Conservation (phyloP, 345 rosid genomes). For the Tarenaya hassleriana region DNA sequence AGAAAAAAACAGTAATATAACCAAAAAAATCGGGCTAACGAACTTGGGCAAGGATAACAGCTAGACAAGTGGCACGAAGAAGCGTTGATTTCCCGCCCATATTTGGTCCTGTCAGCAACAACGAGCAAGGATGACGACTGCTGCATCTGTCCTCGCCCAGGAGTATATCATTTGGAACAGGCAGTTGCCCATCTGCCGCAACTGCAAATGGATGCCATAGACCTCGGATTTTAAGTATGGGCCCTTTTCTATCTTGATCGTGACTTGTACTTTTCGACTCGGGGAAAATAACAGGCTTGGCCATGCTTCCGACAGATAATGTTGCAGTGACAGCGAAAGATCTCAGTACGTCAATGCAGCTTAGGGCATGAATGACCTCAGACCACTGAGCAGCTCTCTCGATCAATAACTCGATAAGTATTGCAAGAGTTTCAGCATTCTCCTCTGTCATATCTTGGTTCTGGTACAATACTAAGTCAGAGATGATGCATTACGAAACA, state of each 20-base stretch:
- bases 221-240: conserved; percentile 61
- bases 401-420: conserved; percentile 65
- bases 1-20: not conserved
- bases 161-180: conserved; percentile 71
- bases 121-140: conserved; percentile 44
- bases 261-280: conserved; percentile 31
- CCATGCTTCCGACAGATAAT: conserved; percentile 57
- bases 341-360: conserved; percentile 66
- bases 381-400: conserved; percentile 82
- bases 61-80: conserved; percentile 80
- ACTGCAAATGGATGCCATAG: conserved; percentile 94
- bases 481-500: conserved; percentile 1
- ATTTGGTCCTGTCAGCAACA: conserved; percentile 90
- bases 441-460: conserved; percentile 64
- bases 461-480: conserved; percentile 36
- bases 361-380: conserved; percentile 63
- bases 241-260: conserved; percentile 38
- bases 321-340: conserved; percentile 63
- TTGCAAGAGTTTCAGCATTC: conserved; percentile 68
- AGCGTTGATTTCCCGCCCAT: conserved; percentile 99
- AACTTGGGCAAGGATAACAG: conserved; percentile 87
- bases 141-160: conserved; percentile 58
- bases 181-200: conserved; percentile 55
- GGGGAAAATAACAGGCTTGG: conserved; percentile 58
- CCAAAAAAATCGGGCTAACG: conserved; percentile 16